Evolutionary conservation across 2,329 filamentous ascomycete species (phyloP), one percentile per base, ranked within the genome.

Genomic region (Cladorrhinum sp.): DNA sequence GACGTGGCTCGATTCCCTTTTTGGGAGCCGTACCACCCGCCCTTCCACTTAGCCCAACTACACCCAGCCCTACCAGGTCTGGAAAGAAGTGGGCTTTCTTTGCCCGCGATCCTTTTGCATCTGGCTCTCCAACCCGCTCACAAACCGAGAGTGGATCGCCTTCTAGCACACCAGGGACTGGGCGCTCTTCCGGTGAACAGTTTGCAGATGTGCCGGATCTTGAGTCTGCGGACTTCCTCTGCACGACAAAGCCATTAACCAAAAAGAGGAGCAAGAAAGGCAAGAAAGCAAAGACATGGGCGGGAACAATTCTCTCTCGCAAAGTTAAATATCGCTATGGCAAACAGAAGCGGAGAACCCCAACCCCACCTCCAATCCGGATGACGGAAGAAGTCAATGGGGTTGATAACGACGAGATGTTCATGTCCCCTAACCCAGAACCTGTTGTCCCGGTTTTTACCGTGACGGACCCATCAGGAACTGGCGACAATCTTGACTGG

Each of bases 281-380:
- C 70, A 92, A 91, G 76, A 90, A 90, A 72, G 90, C 94, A 61
- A 92, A 90, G 70, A 82, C 82, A 3, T 89, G 87, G 86, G 85
- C 86, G 18, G 87, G 86, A 30, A 84, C 86, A 1, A 88, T 90
- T 60, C 77, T 92, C 7, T 84, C 85, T 16, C 79, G 83, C 3
- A 89, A 87, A 65, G 76, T 81, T 0, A 88, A 84, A 62, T 70
- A 79, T 18, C 78, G 79, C 16, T 70, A 74, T 65, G 77, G 80
- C 66, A 77, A 79, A 70, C 57, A 72, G 71, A 75, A 70, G 74
- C 75, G 58, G 4, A 75, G 79, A 24, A 77, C 80, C 42, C 76
- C 80, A 21, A 82, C 82, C 8, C 80, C 81, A 1, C 79, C 82
- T 23, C 65, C 77, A 2, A 65, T 66, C 1, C 65, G 70, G 3